These are phyloP conservation scores for Coniophora puteana DNA, from an alignment of 1,284 basidiomycete genomes.

Conservation along the genomic window DNA sequence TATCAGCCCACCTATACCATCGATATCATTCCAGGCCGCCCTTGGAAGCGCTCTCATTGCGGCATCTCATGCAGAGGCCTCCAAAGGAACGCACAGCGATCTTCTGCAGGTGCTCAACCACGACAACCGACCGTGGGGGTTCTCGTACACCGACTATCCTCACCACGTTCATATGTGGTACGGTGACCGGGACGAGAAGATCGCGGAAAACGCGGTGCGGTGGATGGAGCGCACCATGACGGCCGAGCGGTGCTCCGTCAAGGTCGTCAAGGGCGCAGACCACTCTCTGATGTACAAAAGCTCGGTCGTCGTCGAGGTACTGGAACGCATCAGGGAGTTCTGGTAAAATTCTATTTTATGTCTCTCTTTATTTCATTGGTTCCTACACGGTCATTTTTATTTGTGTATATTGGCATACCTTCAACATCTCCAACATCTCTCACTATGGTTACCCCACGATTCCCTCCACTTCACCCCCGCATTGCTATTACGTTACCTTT, in stretches of 20 bases:
- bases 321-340: conserved; percentile 64
- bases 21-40: conserved; percentile 57
- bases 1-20: conserved; percentile 31
- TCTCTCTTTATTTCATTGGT: conserved; percentile 9
- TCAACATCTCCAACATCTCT: conserved; percentile 9
- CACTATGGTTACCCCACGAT: conserved; percentile 3
- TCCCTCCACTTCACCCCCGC: conserved; percentile 9
- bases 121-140: conserved; percentile 81
- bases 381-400: conserved; percentile 17
- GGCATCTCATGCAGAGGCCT: conserved; percentile 92
- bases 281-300: conserved; percentile 92
- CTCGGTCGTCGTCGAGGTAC: conserved; percentile 82
- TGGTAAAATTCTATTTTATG: conserved; percentile 40
- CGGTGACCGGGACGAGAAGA: conserved; percentile 90
- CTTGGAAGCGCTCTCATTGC: conserved; percentile 85
- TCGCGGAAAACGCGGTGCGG: conserved; percentile 81
- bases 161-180: conserved; percentile 90
- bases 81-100: conserved; percentile 88
- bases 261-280: conserved; percentile 83
- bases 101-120: conserved; percentile 89
- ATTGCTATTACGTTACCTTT: conserved; percentile 10
- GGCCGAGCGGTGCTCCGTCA: conserved; percentile 70
- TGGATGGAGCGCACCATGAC: conserved; percentile 90
- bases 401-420: conserved; percentile 19
- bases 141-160: conserved; percentile 75